Base-by-base conservation (phyloP, 345 rosid species). In the Mercurialis annua region DNA sequence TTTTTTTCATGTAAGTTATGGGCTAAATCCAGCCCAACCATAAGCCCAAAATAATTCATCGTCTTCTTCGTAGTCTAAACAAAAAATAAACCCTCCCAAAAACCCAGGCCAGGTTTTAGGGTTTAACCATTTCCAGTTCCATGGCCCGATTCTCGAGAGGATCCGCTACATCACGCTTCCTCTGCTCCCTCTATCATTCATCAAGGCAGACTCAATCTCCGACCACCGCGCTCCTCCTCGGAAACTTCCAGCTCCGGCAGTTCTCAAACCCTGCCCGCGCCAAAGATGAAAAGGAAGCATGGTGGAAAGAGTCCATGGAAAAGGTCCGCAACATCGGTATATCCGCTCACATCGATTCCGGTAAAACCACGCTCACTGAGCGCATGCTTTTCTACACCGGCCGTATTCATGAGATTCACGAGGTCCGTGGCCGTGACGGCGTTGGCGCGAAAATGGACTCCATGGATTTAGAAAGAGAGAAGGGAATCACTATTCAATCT, bases 401-500 rank as follows among this genome's bases (percentile, higher is more conserved):
- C 43, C 83, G 86, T 74, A 95, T 95, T 73, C 98, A 90, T 81
- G 99, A 90, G 87, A 95, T 95, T 72, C 99, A 95, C 54, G 99
- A 92, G 81, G 99, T 95, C 30, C 82, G 98, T 16, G 99, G 99
- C 23, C 86, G 84, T 38, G 99, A 95, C 29, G 99, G 98, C 11
- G 94, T 95, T 15, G 99, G 99, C 6, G 99, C 99, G 2, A 95
- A 92, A 81, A 92, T 95, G 99, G 99, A 95, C 58, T 92, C 97
- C 31, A 95, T 92, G 99, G 99, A 95, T 68, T 85, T 95, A 77
- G 99, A 95, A 60, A 78, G 99, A 17, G 99, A 95, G 80, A 95
- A 92, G 72, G 99, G 98, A n/a, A 92, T 95, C 71, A 95, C 99
- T 0, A 95, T 95, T 71, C 98, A 95, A 68, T 95, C 99, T 10